Evolutionary conservation across 257 asterid genomes (phyloP).

Genomic region (Agastache rugosa): DNA sequence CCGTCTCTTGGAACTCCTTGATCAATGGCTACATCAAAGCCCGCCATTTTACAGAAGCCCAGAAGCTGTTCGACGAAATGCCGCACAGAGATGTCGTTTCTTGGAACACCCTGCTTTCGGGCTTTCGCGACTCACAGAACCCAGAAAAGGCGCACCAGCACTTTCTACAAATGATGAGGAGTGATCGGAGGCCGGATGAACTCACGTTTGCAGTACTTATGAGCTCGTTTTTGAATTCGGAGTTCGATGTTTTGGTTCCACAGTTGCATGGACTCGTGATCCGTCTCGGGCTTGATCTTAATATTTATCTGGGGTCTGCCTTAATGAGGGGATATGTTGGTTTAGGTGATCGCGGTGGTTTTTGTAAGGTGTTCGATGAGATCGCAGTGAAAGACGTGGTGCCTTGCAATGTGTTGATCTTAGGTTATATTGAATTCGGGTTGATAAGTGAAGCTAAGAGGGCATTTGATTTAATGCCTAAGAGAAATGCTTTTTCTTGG

Average conservation of each 20-base stretch:
- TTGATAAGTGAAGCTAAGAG: conserved; percentile 54
- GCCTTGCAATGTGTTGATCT: conserved; percentile 71
- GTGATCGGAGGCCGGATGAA: conserved; percentile 53
- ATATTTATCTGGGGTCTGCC: conserved; percentile 69
- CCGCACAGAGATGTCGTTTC: conserved; percentile 68
- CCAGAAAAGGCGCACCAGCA: conserved; percentile 47
- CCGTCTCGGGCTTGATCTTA: conserved; percentile 52
- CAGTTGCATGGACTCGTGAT: conserved; percentile 69
- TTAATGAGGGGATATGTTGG: conserved; percentile 75
- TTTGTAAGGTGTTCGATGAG: conserved; percentile 66
- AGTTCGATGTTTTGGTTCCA: conserved; percentile 47
- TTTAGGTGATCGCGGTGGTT: conserved; percentile 45
- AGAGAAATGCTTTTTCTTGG: conserved; percentile 66
- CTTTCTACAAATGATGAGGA: conserved; percentile 53
- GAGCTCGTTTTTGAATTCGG: conserved; percentile 53
- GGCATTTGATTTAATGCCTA: conserved; percentile 62
- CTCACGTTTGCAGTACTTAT: conserved; percentile 67
- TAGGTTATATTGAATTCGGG: conserved; percentile 75
- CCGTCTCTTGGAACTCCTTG: conserved; percentile 76
- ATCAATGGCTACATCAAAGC: conserved; percentile 58
- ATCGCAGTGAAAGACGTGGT: conserved; percentile 61
- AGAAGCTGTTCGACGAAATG: conserved; percentile 69
- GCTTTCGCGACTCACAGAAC: conserved; percentile 54
- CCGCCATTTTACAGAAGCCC: conserved; percentile 51
- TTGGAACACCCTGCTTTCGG: conserved; percentile 84